Evolutionary conservation across 352 stramenopile species (phyloP), one percentile per base, ranked within the genome.

Genomic region (Phytophthora boehmeriae): DNA sequence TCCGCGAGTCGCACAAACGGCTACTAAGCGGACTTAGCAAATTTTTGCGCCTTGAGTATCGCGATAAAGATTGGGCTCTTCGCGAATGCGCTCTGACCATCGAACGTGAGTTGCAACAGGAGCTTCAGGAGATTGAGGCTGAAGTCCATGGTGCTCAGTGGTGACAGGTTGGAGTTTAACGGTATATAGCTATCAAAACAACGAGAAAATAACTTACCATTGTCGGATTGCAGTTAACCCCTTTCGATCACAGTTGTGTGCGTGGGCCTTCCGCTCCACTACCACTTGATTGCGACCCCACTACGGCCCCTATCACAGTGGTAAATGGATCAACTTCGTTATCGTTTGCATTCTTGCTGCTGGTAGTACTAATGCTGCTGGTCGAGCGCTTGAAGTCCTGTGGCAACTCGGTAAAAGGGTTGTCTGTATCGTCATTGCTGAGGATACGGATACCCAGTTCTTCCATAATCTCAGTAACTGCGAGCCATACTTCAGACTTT

Each of bases 401-500:
- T 10, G 67, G 75, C 8, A 63, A 70, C 48, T 84, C 69, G 11
- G 69, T 63, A 53, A 76, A 84, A 39, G 70, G 56, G 49, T 82
- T 81, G n/a, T 68, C 50, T 20, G 22, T 34, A 45, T 71, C 61
- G 20, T 63, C 28, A 8, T 73, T 73, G 30, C 75, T 84, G 27
- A 92, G 41, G 23, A 93, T 78, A 17, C 78, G 50, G 6, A 96
- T 76, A 10, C 60, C 72, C 14, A 96, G 54, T 25, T 95, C 88
- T 53, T 96, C 88, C 79, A 96, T 92, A 62, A 95, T 93, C 65
- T 96, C 88, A 70, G 92, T 94, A 20, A 93, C 63, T 5, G 88
- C 88, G 17, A 96, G 82, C 88, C 88, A 96, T 1, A 96, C 88
- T 66, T 96, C 88, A 23, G 86, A 93, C 50, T 91, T 89, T 49